phyloP scores from a whole-genome alignment of 1,139 yeast genomes.

The Candida tropicalis region DNA sequence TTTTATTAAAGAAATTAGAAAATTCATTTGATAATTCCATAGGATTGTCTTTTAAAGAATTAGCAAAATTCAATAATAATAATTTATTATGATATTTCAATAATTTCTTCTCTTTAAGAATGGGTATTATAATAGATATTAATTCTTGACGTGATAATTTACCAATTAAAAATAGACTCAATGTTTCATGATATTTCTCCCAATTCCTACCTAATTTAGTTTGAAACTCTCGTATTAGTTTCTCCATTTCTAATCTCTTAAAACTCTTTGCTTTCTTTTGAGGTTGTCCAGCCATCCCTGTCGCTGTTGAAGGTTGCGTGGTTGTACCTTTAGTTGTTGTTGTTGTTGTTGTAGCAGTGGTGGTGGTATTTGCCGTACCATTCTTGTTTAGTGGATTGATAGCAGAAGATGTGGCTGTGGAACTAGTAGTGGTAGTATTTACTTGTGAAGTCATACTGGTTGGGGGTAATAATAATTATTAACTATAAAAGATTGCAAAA shows the following conservation, averaged over 20 bases:
- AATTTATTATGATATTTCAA: conserved; percentile 76
- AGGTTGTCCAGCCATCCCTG: conserved; percentile 13
- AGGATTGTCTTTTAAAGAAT: conserved; percentile 72
- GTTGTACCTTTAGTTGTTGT: no score
- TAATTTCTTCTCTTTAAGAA: conserved; percentile 54
- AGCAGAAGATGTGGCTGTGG: conserved; percentile 9
- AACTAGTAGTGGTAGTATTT: conserved; percentile 11
- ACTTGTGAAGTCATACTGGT: conserved; percentile 13
- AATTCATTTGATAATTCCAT: conserved; percentile 51
- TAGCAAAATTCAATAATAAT: conserved; percentile 78
- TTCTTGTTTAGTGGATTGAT: conserved; percentile 5
- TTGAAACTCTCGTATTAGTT: conserved; percentile 73
- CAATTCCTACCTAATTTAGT: conserved; percentile 72
- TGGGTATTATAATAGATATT: conserved; percentile 53
- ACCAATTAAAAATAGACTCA: conserved; percentile 77
- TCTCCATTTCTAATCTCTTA: conserved; percentile 71
- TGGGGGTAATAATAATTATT: no score
- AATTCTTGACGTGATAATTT: conserved; percentile 78
- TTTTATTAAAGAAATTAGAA: conserved; percentile 60
- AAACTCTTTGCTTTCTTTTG: conserved; percentile 7
- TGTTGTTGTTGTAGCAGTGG: conserved; percentile 1
- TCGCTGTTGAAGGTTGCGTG: conserved; percentile 11
- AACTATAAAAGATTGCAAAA: neutral
- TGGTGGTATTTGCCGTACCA: neutral
- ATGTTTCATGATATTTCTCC: conserved; percentile 83